A percentile compares a stretch with the other conserved stretches of the same genome.
These are phyloP conservation scores for Hypoxylon trugodes DNA, from an alignment of 495 filamentous ascomycete genomes.

Conservation along the genomic window DNA sequence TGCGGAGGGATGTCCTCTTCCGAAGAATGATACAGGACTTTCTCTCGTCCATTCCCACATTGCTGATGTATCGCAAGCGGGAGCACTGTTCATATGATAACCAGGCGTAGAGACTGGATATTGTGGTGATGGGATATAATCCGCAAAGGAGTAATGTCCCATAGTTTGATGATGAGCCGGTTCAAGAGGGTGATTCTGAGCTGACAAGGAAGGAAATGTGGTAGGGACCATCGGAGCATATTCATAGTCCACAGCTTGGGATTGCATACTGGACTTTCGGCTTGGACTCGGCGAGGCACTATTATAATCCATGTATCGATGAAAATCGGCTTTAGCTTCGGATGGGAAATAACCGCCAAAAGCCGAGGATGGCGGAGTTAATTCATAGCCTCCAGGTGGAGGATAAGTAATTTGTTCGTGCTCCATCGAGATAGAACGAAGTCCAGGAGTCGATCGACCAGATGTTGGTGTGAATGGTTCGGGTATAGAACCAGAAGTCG, in stretches of 20 bases:
- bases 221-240: constrained; percentile 24
- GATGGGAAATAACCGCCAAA: constrained; percentile 46
- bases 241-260: constrained; percentile 30
- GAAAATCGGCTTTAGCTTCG: constrained; percentile 22
- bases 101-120: constrained; percentile 17
- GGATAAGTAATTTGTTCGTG: constrained; percentile 38
- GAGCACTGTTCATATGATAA: constrained; percentile 17
- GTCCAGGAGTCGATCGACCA: constrained; percentile 42
- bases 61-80: constrained; percentile 20
- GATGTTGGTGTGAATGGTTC: constrained; percentile 53
- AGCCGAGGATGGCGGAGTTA: constrained; percentile 51
- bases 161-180: constrained; percentile 6
- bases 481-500: constrained; percentile 44
- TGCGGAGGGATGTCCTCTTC: constrained; percentile 23
- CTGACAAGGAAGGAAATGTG: background rate
- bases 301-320: constrained; percentile 37
- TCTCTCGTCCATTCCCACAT: constrained; percentile 39
- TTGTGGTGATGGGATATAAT: constrained; percentile 28
- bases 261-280: constrained; percentile 38
- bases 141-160: constrained; percentile 26
- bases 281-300: constrained; percentile 35
- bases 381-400: constrained; percentile 38
- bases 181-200: constrained; percentile 25
- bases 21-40: constrained; percentile 34
- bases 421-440: constrained; percentile 33